Conservation (phyloP, 106 monocot genomes). For the Dioscorea zingiberensis region DNA sequence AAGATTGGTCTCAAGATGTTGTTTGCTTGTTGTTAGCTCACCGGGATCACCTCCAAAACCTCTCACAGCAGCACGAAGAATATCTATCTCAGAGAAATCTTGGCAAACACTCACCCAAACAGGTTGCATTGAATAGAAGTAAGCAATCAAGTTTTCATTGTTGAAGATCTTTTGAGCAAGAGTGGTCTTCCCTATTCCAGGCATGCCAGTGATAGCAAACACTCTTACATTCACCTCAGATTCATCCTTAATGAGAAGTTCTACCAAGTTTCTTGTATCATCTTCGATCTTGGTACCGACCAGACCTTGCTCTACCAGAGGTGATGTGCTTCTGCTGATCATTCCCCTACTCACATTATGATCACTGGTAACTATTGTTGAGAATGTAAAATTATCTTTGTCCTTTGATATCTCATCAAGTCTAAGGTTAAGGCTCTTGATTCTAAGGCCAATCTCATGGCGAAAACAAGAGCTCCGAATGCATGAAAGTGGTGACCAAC, state of each 20-base stretch:
- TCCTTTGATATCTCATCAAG: conserved; percentile 6
- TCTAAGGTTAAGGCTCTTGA: not conserved
- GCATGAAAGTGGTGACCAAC: not conserved
- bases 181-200: conserved; percentile 47
- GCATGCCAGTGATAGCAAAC: conserved; percentile 23
- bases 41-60: conserved; percentile 6
- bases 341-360: not conserved
- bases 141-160: not conserved
- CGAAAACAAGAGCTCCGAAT: not conserved
- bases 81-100: conserved; percentile 5
- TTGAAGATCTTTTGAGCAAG: conserved; percentile 31
- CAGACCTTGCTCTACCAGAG: conserved; percentile 8
- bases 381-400: conserved; percentile 6
- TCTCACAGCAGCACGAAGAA: conserved; percentile 24
- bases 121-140: conserved; percentile 1
- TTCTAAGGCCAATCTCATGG: conserved; percentile 1
- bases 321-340: not conserved
- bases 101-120: conserved; percentile 22
- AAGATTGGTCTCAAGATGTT: conserved; percentile 14
- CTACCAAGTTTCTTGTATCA: conserved; percentile 19
- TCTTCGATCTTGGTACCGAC: conserved; percentile 24
- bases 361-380: not conserved
- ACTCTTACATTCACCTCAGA: not conserved
- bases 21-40: not conserved
- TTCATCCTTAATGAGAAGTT: conserved; percentile 6